Evolutionary conservation across 1,139 yeast genomes (phyloP).

Genomic region (Kodamaea fungicola): DNA sequence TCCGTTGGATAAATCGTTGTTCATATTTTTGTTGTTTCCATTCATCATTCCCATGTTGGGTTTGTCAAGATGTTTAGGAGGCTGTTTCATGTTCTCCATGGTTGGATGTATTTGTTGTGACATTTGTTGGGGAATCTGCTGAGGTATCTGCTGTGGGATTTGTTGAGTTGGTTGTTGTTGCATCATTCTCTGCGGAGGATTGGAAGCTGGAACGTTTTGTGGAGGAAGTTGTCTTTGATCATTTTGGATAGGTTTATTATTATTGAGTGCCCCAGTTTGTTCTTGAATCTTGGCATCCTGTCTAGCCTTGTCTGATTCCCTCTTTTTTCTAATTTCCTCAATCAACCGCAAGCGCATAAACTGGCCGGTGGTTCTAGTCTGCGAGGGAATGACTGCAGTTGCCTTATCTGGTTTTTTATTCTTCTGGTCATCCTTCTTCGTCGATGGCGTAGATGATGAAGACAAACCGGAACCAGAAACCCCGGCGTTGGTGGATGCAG

Average conservation of each 20-base stretch:
- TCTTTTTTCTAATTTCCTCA: constrained; percentile 45
- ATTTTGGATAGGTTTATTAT: constrained; percentile 17
- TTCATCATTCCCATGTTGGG: too few species aligned
- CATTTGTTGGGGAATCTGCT: constrained; percentile 7
- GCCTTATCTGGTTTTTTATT: constrained; percentile 25
- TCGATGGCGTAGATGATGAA: constrained; percentile 18
- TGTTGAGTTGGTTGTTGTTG: constrained; percentile 8
- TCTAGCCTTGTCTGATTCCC: constrained; percentile 42
- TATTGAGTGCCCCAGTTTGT: constrained; percentile 20
- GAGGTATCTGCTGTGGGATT: constrained; percentile 4
- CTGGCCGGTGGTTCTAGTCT: constrained; percentile 32
- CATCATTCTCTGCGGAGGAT: constrained; percentile 5
- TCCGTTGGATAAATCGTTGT: background rate
- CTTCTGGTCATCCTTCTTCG: constrained; percentile 19
- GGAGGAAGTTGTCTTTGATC: constrained; percentile 9
- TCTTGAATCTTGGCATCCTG: constrained; percentile 39
- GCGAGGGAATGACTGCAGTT: constrained; percentile 15
- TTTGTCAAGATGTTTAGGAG: background rate
- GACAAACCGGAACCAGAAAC: constrained; percentile 8
- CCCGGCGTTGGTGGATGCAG: constrained; percentile 5
- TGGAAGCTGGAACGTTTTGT: constrained; percentile 1
- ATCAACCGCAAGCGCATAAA: constrained; percentile 48
- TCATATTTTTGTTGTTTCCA: constrained; percentile 3
- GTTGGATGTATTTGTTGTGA: constrained; percentile 6
- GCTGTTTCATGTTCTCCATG: background rate